Percentiles rank a stretch among this genome's conserved stretches.
These are phyloP conservation scores for Peltaster fructicola DNA, from an alignment of 2,329 filamentous ascomycete species.

Conservation along the genomic window DNA sequence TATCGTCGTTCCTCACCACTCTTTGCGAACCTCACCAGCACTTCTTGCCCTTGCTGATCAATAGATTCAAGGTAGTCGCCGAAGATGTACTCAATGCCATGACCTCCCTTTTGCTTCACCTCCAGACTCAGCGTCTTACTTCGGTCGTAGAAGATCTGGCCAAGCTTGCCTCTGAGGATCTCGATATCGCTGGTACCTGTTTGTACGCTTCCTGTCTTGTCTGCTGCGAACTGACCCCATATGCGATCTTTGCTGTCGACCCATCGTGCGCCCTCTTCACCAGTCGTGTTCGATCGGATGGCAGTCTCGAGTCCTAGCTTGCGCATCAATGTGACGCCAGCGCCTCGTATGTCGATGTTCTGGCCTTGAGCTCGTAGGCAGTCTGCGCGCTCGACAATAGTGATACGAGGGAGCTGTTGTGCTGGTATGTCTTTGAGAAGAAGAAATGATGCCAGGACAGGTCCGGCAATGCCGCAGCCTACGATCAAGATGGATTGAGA, in stretches of 20 bases:
- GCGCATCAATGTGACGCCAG: conserved; percentile 13
- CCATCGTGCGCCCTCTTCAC: conserved; percentile 15
- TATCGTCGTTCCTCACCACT: conserved; percentile 6
- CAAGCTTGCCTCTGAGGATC: conserved; percentile 15
- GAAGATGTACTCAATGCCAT: conserved; percentile 15
- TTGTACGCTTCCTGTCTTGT: conserved; percentile 12
- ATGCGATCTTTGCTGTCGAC: conserved; percentile 11
- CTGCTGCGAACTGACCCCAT: conserved; percentile 10
- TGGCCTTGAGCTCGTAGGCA: conserved; percentile 11
- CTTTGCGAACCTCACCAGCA: conserved; percentile 14
- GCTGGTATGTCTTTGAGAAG: conserved; percentile 7
- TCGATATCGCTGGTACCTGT: conserved; percentile 18
- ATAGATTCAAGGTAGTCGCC: conserved; percentile 11
- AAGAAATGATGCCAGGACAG: conserved; percentile 13
- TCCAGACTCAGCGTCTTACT: conserved; percentile 9
- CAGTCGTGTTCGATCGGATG: conserved; percentile 10
- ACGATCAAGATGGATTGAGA: conserved; percentile 13
- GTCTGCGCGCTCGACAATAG: conserved; percentile 14
- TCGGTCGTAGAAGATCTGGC: conserved; percentile 9
- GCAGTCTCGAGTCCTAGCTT: conserved; percentile 15
- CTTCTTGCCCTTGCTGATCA: conserved; percentile 10
- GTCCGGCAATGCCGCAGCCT: conserved; percentile 15
- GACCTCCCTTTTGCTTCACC: conserved; percentile 10
- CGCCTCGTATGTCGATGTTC: conserved; percentile 18
- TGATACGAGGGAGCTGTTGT: conserved; percentile 10